Evolutionary conservation across 2,329 filamentous ascomycete species (phyloP).

Genomic region (Teratosphaeriaceae sp.): DNA sequence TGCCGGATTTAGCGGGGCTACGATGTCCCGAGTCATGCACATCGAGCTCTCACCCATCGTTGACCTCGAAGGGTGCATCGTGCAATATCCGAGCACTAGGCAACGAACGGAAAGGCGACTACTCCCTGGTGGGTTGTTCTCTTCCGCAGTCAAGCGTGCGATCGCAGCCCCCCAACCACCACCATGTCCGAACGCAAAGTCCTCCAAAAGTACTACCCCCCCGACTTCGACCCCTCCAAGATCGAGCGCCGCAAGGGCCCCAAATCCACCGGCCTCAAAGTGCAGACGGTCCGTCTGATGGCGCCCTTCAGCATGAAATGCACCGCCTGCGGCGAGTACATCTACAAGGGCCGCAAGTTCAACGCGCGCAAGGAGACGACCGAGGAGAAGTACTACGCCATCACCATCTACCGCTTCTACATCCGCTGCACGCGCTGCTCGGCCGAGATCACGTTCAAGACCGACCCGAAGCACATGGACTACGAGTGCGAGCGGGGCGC

Average conservation of each 20-base stretch:
- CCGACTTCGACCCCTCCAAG: constrained; percentile 84
- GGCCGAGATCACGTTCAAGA: constrained; percentile 85
- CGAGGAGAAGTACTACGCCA: constrained; percentile 81
- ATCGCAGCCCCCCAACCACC: constrained; percentile 8
- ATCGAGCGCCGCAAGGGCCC: constrained; percentile 60
- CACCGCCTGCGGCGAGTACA: constrained; percentile 66
- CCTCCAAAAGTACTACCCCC: constrained; percentile 51
- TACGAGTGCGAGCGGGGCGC: constrained; percentile 77
- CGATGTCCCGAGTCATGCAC: too few relatives aligned
- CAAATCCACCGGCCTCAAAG: constrained; percentile 68
- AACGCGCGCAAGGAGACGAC: constrained; percentile 91
- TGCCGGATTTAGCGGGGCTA: not conserved
- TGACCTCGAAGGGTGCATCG: too few relatives aligned
- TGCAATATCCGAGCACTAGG: too few relatives aligned
- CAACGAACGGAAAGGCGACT: too few relatives aligned
- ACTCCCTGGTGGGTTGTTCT: too few relatives aligned
- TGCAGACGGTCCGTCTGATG: constrained; percentile 87
- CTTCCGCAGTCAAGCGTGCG: too few relatives aligned
- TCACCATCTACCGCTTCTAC: constrained; percentile 85
- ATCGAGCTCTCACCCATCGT: too few relatives aligned
- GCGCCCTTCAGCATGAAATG: constrained; percentile 79
- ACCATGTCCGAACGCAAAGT: constrained; percentile 70
- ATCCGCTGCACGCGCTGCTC: constrained; percentile 74
- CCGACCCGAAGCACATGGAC: constrained; percentile 92
- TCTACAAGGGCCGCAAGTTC: constrained; percentile 91